Evolutionary conservation across 2,329 filamentous ascomycete species (phyloP), one percentile per base, ranked within the genome.

Genomic region (Curvularia spicifera): DNA sequence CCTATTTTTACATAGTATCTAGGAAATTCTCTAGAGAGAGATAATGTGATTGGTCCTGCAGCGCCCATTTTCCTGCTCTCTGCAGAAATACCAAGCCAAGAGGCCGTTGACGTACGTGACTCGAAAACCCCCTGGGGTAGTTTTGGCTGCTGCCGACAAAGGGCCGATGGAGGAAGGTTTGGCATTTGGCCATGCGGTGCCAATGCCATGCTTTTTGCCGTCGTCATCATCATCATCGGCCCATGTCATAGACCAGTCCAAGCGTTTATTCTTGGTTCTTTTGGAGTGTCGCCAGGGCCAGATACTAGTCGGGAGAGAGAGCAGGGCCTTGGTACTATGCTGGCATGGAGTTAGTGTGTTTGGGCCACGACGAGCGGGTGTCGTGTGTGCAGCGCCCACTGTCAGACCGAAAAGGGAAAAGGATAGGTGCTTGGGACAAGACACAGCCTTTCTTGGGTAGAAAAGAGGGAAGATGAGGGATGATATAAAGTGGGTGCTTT

Each of bases 101-200:
- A 10, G 3, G 9, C 29, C 6, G 26, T 28, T 8, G 3, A 28
- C 26, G 26, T 28, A 28, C 26, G 26, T 8, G 26, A 28, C 8
- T 6, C 26, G 24, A 6, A 26, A 28, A 24, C 22, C 22, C 26
- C 26, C 26, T 8, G 8, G 26, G 26, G 8, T 28, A 28, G 8
- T 7, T 8, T 28, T 28, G 26, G 26, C 26, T 28, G 26, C 26
- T 28, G 26, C 48, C 53, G 48, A 56, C n/a, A 15, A 52, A 48
- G 53, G 53, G 7, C 53, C 53, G 53, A 56, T 52, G 40, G 28
- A 20, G 18, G 18, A 46, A 31, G 33, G 22, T n/a, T 26, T 49
- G 29, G 29, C 29, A 10, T 31, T 31, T 12, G 8, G 9, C 29
- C 29, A 31, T 39, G 33, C 35, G 26, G 26, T 28, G 26, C 8